Percentiles rank a stretch among this genome's conserved stretches.
Evolutionary conservation across 2,329 filamentous ascomycete genomes (phyloP).

Genomic region (Aphanoascus verrucosus): DNA sequence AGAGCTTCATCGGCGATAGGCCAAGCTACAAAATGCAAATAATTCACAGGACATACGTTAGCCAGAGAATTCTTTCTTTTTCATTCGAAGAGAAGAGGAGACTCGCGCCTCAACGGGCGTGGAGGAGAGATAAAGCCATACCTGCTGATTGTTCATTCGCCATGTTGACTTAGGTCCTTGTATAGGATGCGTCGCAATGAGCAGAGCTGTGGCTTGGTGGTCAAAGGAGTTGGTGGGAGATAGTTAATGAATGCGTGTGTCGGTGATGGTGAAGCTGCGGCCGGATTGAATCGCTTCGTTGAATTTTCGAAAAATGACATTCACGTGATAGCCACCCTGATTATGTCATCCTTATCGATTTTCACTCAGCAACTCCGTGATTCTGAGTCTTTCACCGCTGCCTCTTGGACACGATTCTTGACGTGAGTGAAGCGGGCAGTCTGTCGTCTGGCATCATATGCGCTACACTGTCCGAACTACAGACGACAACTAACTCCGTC

Average conservation of each 20-base stretch:
- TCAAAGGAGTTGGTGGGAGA: background rate
- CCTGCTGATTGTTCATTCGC: slow-evolving; percentile 18
- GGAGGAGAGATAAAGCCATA: slow-evolving; percentile 6
- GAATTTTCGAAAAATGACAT: no score
- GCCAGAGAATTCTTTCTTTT: background rate
- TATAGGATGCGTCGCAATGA: slow-evolving; percentile 16
- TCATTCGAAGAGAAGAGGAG: background rate
- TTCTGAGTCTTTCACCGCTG: no score
- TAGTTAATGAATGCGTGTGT: background rate
- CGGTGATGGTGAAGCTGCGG: background rate
- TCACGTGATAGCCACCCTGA: no score
- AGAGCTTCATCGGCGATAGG: slow-evolving; percentile 62
- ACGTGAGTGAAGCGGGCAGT: no score
- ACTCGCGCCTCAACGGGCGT: background rate
- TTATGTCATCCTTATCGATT: no score
- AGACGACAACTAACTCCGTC: no score
- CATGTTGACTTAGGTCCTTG: slow-evolving; percentile 13
- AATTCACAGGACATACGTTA: slow-evolving; percentile 8
- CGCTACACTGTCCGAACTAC: no score
- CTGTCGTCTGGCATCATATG: no score
- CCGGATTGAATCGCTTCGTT: no score
- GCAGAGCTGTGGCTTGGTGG: slow-evolving; percentile 7
- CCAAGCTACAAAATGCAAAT: slow-evolving; percentile 43
- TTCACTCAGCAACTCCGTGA: no score
- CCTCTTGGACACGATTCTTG: no score